Evolutionary conservation across 139 green algal species (phyloP).

Genomic region (Microglena sp.): DNA sequence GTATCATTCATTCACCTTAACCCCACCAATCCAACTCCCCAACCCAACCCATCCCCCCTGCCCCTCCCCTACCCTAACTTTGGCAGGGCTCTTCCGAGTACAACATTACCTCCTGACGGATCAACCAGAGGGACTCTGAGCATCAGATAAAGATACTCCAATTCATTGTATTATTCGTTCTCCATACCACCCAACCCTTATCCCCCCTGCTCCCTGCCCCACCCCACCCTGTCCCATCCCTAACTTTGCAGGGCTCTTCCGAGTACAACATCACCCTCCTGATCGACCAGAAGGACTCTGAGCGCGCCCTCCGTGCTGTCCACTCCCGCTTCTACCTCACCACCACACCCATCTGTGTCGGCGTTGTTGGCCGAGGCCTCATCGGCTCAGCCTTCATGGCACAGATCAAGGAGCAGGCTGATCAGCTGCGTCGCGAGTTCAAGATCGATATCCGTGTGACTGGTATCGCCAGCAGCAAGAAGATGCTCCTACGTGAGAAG

Average conservation of each 20-base stretch:
- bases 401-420: conserved; percentile 69
- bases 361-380: conserved; percentile 82
- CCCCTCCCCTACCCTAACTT: too few species aligned
- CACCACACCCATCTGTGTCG: conserved; percentile 77
- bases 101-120: conserved; percentile 97
- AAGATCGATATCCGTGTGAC: conserved; percentile 83
- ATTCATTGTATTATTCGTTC: too few species aligned
- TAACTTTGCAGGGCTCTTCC: conserved; percentile 79
- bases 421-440: conserved; percentile 63
- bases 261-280: conserved; percentile 99
- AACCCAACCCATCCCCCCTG: background rate
- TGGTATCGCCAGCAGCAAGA: conserved; percentile 52
- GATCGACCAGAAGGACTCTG: conserved; percentile 63
- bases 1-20: too few species aligned
- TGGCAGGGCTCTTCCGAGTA: conserved; percentile 92
- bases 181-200: background rate
- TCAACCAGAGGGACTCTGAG: too few species aligned
- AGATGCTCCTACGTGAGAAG: conserved; percentile 74
- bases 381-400: conserved; percentile 83
- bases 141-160: too few species aligned
- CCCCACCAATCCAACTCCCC: background rate
- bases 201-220: too few species aligned
- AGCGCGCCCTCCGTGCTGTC: conserved; percentile 71
- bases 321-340: conserved; percentile 93
- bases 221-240: too few species aligned